A percentile compares a stretch with the other conserved stretches of the same genome.
phyloP scores from a whole-genome alignment of 1,284 basidiomycete genomes.

The Stygiomarasmius scandens region DNA sequence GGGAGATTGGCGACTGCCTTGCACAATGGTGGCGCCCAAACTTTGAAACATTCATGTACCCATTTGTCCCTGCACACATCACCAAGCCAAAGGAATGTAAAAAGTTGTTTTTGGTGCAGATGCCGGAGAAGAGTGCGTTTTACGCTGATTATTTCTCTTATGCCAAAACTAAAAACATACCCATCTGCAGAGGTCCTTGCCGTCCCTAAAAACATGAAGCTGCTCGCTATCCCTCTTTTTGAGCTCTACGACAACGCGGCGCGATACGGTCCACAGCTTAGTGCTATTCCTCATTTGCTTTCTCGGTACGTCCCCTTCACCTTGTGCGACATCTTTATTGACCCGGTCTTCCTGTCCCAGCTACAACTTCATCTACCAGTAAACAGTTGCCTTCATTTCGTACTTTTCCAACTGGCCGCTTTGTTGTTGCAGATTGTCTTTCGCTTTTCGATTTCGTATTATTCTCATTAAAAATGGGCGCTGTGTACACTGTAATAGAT shows the following conservation, averaged over 20 bases:
- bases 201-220: slow-evolving; percentile 98
- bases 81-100: slow-evolving; percentile 98
- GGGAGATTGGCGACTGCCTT: slow-evolving; percentile 94
- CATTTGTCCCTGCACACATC: slow-evolving; percentile 95
- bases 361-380: slow-evolving; percentile 76
- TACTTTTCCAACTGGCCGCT: not conserved
- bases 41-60: slow-evolving; percentile 99
- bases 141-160: not conserved
- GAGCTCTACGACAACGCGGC: slow-evolving; percentile 98
- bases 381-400: slow-evolving; percentile 14
- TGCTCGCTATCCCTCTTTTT: slow-evolving; percentile 93
- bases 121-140: slow-evolving; percentile 88
- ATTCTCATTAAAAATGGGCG: no score
- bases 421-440: no score
- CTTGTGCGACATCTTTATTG: not conserved
- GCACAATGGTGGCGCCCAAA: slow-evolving; percentile 98
- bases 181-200: slow-evolving; percentile 81
- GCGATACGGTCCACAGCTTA: slow-evolving; percentile 88
- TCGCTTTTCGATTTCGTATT: no score
- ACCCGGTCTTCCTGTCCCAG: slow-evolving; percentile 28
- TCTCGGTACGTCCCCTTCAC: slow-evolving; percentile 64
- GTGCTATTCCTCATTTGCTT: slow-evolving; percentile 91
- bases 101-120: slow-evolving; percentile 93
- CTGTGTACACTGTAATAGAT: no score
- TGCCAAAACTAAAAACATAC: not conserved